Conservation (phyloP, 2,329 filamentous ascomycete species). For the Rosellinia necatrix region DNA sequence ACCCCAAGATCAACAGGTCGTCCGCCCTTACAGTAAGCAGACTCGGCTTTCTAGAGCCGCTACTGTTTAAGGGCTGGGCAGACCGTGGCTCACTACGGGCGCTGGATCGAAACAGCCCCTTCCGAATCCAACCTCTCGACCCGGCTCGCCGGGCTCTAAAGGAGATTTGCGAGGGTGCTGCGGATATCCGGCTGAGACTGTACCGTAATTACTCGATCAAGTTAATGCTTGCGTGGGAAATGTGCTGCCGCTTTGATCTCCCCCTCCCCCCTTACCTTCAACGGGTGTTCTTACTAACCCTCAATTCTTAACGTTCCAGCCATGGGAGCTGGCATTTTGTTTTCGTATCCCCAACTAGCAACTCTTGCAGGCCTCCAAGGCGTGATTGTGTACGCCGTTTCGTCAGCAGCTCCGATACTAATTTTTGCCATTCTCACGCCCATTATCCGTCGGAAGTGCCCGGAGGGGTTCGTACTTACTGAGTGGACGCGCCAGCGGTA, state of each 20-base stretch:
- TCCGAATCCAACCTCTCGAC: constrained; percentile 56
- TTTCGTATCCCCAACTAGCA: constrained; percentile 80
- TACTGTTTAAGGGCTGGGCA: constrained; percentile 35
- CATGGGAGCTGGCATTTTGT: constrained; percentile 82
- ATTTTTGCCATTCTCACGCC: constrained; percentile 76
- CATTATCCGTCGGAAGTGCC: constrained; percentile 78
- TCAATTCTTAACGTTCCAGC: constrained; percentile 60
- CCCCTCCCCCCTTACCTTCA: constrained; percentile 37
- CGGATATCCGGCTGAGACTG: constrained; percentile 83
- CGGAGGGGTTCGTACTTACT: constrained; percentile 82
- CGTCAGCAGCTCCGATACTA: constrained; percentile 73
- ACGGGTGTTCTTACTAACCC: constrained; percentile 42
- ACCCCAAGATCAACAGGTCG: constrained; percentile 48
- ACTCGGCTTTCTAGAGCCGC: not conserved
- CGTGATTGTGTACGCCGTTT: constrained; percentile 74
- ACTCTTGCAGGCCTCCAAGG: constrained; percentile 81
- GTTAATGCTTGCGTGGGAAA: constrained; percentile 99
- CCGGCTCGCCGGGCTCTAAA: constrained; percentile 15
- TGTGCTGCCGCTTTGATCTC: constrained; percentile 81
- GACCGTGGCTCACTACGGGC: constrained; percentile 83
- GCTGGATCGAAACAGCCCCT: constrained; percentile 62
- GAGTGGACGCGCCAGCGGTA: constrained; percentile 84
- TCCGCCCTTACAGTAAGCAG: constrained; percentile 19
- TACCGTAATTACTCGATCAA: constrained; percentile 97
- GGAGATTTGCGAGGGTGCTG: constrained; percentile 48